Evolutionary conservation across 768 basidiomycete genomes (phyloP).

Genomic region (Suillus bovinus): DNA sequence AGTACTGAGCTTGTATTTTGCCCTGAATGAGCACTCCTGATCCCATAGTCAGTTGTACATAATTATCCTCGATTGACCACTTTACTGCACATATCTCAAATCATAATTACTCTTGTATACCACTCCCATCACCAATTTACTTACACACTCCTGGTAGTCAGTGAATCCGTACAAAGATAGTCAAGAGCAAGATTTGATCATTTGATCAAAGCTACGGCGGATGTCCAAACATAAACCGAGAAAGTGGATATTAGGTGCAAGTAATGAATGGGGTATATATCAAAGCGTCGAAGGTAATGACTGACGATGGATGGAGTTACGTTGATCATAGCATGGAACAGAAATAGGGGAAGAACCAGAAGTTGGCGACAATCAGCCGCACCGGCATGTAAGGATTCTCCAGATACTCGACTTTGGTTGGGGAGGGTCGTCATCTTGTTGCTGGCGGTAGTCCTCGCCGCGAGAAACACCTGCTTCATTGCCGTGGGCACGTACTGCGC

Average conservation of each 20-base stretch:
- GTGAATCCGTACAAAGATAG: conserved; percentile 24
- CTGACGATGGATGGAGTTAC: conserved; percentile 29
- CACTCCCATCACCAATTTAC: conserved; percentile 19
- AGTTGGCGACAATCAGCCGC: conserved; percentile 46
- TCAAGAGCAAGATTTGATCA: conserved; percentile 25
- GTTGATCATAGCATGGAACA: conserved; percentile 28
- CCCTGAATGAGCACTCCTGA: background rate
- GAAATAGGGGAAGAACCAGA: conserved; percentile 18
- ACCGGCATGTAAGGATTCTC: conserved; percentile 77
- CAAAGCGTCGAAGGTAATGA: conserved; percentile 40
- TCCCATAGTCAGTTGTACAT: background rate
- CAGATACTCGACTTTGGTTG: conserved; percentile 56
- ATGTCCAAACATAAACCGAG: conserved; percentile 25
- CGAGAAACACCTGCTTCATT: conserved; percentile 69
- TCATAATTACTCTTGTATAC: conserved; percentile 8
- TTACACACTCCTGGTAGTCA: conserved; percentile 34
- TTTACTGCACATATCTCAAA: conserved; percentile 18
- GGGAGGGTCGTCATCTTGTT: conserved; percentile 50
- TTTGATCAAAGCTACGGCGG: conserved; percentile 28
- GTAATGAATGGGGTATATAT: conserved; percentile 38
- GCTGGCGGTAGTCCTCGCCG: conserved; percentile 56
- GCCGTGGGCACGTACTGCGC: conserved; percentile 67
- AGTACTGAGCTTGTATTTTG: background rate
- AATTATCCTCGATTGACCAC: conserved; percentile 2
- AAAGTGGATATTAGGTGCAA: conserved; percentile 37